Percentiles rank a stretch among this genome's conserved stretches.
phyloP scores from a whole-genome alignment of 2,329 filamentous ascomycete genomes.

The Talaromyces sp. region DNA sequence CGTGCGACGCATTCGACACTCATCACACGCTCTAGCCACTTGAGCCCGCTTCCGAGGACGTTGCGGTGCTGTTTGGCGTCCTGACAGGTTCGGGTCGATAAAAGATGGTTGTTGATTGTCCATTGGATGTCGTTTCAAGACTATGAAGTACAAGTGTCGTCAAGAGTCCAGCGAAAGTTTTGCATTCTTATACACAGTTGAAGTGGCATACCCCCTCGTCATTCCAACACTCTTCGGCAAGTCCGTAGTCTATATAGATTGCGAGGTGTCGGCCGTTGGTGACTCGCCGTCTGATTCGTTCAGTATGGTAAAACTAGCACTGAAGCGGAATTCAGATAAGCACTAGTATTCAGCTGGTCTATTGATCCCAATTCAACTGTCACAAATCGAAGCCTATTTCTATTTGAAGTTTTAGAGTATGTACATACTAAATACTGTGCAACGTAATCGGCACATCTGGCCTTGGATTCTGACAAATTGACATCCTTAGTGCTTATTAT shows the following conservation, averaged over 20 bases:
- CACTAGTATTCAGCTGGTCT: not conserved
- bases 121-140: not conserved
- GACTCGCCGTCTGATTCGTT: not conserved
- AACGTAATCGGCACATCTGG: not conserved
- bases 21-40: conserved; percentile 17
- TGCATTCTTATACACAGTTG: not conserved
- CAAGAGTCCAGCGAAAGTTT: not conserved
- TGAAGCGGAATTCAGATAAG: not conserved
- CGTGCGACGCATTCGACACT: conserved; percentile 13
- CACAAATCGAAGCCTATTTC: too few relatives aligned
- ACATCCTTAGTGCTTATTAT: not conserved
- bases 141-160: not conserved
- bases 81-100: not conserved
- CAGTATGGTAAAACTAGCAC: not conserved
- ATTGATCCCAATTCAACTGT: not conserved
- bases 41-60: conserved; percentile 13
- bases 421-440: too few relatives aligned
- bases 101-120: not conserved
- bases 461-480: not conserved
- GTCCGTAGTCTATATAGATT: not conserved
- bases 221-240: not conserved
- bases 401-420: too few relatives aligned
- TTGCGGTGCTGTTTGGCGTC: not conserved
- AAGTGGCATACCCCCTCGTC: not conserved
- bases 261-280: not conserved